These are phyloP conservation scores for Corylus heterophylla DNA, from an alignment of 306 rosid genomes.

Conservation along the genomic window DNA sequence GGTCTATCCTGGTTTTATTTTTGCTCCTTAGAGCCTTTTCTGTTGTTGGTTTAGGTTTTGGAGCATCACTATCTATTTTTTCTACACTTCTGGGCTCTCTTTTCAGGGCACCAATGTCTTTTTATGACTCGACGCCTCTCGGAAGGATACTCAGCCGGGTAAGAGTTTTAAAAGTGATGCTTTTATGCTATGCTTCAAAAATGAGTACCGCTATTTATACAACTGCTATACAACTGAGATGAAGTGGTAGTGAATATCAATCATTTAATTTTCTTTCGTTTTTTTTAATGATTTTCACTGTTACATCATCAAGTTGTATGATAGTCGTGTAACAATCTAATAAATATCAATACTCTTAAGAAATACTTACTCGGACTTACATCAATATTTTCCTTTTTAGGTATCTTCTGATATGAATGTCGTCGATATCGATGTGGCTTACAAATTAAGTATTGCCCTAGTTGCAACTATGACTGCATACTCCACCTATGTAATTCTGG, in stretches of 20 bases:
- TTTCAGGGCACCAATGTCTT: constrained; percentile 58
- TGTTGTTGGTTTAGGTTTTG: constrained; percentile 35
- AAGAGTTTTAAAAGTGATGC: constrained; percentile 8
- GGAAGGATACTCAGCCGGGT: constrained; percentile 74
- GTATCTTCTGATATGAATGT: constrained; percentile 55
- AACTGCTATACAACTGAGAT: no score
- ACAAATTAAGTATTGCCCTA: constrained; percentile 23
- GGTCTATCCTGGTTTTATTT: constrained; percentile 20
- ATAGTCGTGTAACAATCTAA: no score
- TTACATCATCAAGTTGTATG: no score
- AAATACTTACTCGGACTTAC: background rate
- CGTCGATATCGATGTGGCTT: constrained; percentile 55
- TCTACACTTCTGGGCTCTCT: constrained; percentile 49
- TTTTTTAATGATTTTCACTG: no score
- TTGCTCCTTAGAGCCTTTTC: constrained; percentile 35
- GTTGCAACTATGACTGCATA: constrained; percentile 31
- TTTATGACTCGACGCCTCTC: constrained; percentile 64
- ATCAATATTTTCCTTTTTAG: constrained; percentile 24
- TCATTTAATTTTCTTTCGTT: no score
- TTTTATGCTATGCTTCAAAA: background rate
- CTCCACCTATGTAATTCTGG: constrained; percentile 40
- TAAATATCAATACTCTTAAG: no score
- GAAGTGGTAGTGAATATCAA: no score
- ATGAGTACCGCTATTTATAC: background rate
- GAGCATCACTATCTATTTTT: constrained; percentile 45